Base-by-base conservation (phyloP, 345 rosid genomes). In the Dovyalis caffra region DNA sequence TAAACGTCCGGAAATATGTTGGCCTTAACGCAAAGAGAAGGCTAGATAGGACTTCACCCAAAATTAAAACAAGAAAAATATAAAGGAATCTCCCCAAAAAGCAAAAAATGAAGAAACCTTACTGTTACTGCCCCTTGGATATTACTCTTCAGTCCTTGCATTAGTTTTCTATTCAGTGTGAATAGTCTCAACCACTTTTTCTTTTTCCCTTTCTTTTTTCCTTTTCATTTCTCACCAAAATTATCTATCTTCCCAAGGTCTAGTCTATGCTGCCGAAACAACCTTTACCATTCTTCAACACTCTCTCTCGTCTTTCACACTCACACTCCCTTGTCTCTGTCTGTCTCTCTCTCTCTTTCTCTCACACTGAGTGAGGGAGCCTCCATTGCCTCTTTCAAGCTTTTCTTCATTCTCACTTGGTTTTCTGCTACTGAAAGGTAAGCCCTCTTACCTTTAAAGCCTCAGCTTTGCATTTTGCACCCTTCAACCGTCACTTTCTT, bases 381-480 rank as follows among this genome's bases (percentile, higher is more conserved):
- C 51, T 58, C 32, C 20, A 2, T 28, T 76, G 53, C 51, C 37
- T 18, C 51, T 15, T 25, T 62, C 43, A 67, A 25, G 37, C 70
- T 26, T 40, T n/a, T 56, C 66, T 31, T 53, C 47, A 2, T 21
- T 58, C 53, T 45, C 40, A 4, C 57, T 26, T 38, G 51, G 29
- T 23, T 53, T 60, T 38, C 65, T 28, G 60, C 49, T 66, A 4
- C 79, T 75, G 64, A 71, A 65, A 75, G 79, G 79, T 72, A 76
- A 80, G 65, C 51, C 29, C 47, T n/a, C 47, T 14, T 43, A 16
- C 47, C 76, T 66, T 43, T 28, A 18, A 25, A 33, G 28, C 47
- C 18, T n/a, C 40, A 25, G 32, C 28, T 47, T 61, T 73, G 57
- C 51, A 29, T 64, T 64, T 38, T 61, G 16, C 26, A 14, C 35